These are phyloP conservation scores for maize (Zea mays) DNA, from an alignment of 176 grass and related monocot species.

Conservation along the genomic window Zm-B73-REFERENCE-NAM-5.0 NC_050103.1:18815001-18815500, in stretches of 20 bases:
- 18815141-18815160: conserved; percentile 54
- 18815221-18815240: not conserved
- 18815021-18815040: conserved; percentile 73
- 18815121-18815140: conserved; percentile 93
- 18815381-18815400: conserved; percentile 15
- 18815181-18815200: conserved; percentile 17
- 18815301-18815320: too few species aligned
- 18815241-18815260: not conserved
- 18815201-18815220: not conserved
- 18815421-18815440: not conserved
- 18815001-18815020: conserved; percentile 49
- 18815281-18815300: too few species aligned
- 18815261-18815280: too few species aligned
- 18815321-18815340: too few species aligned
- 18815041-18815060: conserved; percentile 79
- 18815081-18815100: conserved; percentile 91
- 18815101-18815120: conserved; percentile 77
- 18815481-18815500: conserved; percentile 18
- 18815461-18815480: conserved; percentile 1
- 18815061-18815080: conserved; percentile 96
- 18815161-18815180: conserved; percentile 67
- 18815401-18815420: not conserved
- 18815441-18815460: not conserved
- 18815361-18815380: not conserved
- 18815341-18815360: too few species aligned